Conservation (phyloP, 1,284 basidiomycete species). For the Leccinum fuscescens region DNA sequence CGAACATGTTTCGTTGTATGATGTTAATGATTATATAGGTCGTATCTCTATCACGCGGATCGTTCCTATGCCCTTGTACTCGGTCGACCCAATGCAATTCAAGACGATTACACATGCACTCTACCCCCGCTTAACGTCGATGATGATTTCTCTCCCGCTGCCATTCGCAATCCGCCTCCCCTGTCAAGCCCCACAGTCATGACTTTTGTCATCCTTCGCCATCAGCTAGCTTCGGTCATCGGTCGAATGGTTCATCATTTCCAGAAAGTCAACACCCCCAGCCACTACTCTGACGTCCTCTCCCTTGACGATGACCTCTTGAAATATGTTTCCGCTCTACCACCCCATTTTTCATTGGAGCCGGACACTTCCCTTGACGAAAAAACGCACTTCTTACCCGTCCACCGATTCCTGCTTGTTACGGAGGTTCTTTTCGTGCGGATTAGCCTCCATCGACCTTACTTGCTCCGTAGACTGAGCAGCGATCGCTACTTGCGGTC, state of each 20-base stretch:
- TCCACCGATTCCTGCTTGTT: constrained; percentile 76
- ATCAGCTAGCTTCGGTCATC: constrained; percentile 81
- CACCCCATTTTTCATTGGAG: constrained; percentile 73
- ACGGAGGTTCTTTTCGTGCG: constrained; percentile 81
- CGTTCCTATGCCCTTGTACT: constrained; percentile 89
- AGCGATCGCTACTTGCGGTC: constrained; percentile 77
- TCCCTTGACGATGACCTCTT: constrained; percentile 84
- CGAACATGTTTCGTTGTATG: constrained; percentile 1
- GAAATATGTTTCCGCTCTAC: constrained; percentile 72
- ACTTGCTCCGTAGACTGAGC: constrained; percentile 67
- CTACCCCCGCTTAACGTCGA: constrained; percentile 83
- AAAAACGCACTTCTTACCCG: constrained; percentile 58
- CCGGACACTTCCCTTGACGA: constrained; percentile 81
- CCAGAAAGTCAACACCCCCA: constrained; percentile 81
- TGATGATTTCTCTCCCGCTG: constrained; percentile 52
- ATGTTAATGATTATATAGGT: constrained; percentile 46
- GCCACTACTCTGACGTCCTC: constrained; percentile 85
- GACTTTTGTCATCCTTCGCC: constrained; percentile 87
- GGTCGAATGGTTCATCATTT: constrained; percentile 94
- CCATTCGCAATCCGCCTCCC: constrained; percentile 48
- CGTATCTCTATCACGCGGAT: constrained; percentile 91
- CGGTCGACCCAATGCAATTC: constrained; percentile 86
- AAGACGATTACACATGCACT: constrained; percentile 84
- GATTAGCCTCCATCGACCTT: constrained; percentile 76
- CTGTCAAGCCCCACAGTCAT: constrained; percentile 76